Conservation (phyloP, 345 rosid species). For the Hibiscus trionum region DNA sequence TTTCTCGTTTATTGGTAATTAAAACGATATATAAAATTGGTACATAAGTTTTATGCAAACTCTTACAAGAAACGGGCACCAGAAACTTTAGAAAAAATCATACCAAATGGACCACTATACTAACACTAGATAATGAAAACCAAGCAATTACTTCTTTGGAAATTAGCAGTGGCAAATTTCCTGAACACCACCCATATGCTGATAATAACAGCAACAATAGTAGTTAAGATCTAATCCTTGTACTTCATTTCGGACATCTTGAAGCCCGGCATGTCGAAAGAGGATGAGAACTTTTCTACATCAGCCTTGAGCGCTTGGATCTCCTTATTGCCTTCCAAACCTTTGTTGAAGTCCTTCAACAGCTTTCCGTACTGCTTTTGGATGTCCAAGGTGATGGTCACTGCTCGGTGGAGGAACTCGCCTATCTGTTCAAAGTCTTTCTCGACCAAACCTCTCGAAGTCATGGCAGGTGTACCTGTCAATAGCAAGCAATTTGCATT, state of each 20-base stretch:
- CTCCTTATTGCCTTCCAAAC: conserved; percentile 78
- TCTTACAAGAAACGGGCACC: background rate
- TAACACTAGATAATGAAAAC: background rate
- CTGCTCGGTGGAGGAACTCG: conserved; percentile 89
- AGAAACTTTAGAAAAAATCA: background rate
- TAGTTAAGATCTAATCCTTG: conserved; percentile 35
- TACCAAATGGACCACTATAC: background rate
- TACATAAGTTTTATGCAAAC: background rate
- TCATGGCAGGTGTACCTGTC: conserved; percentile 95
- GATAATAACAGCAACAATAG: background rate
- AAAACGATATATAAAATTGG: background rate
- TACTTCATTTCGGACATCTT: conserved; percentile 68
- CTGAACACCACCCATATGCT: conserved; percentile 6
- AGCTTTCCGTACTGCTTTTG: conserved; percentile 86
- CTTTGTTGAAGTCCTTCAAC: conserved; percentile 87
- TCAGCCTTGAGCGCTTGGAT: conserved; percentile 75
- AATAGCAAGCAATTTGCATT: conserved; percentile 10
- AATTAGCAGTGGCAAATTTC: background rate
- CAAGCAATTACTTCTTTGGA: background rate
- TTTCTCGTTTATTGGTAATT: background rate
- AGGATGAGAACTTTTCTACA: conserved; percentile 64
- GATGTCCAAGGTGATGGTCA: conserved; percentile 65
- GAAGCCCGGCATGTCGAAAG: conserved; percentile 91
- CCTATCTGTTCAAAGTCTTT: conserved; percentile 94
- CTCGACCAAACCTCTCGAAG: conserved; percentile 90